These are phyloP conservation scores for Linderniella brevidens DNA, from an alignment of 257 asterid genomes.

Conservation along the genomic window DNA sequence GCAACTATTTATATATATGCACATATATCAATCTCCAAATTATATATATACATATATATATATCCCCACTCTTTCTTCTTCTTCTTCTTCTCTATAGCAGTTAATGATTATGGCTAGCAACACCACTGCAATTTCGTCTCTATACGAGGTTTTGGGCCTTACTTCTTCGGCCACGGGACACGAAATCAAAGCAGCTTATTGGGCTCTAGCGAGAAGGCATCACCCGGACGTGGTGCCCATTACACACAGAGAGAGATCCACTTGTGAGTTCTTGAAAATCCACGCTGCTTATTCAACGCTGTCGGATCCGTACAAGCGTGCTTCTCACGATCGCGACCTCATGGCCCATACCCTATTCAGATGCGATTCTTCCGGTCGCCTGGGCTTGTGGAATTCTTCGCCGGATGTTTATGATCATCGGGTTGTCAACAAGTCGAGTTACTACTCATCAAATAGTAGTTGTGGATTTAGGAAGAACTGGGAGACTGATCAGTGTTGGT, in stretches of 20 bases:
- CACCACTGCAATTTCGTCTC: conserved; percentile 11
- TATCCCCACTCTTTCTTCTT: too few species aligned
- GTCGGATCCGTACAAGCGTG: conserved; percentile 25
- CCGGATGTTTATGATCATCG: background rate
- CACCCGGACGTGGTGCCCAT: conserved; percentile 23
- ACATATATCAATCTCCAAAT: too few species aligned
- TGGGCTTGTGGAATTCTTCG: too few species aligned
- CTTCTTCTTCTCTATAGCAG: too few species aligned
- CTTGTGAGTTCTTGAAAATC: conserved; percentile 15
- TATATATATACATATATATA: too few species aligned
- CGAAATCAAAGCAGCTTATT: conserved; percentile 23
- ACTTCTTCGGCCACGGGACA: conserved; percentile 14
- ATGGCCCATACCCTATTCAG: too few species aligned
- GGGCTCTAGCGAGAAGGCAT: conserved; percentile 15
- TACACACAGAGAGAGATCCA: too few species aligned
- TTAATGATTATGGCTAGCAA: too few species aligned
- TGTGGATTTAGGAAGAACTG: conserved; percentile 10
- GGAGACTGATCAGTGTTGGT: conserved; percentile 47
- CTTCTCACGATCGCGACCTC: conserved; percentile 18
- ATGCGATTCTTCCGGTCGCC: too few species aligned
- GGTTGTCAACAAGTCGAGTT: background rate
- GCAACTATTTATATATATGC: too few species aligned
- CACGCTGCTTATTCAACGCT: conserved; percentile 29
- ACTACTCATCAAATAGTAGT: background rate
- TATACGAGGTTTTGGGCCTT: conserved; percentile 24